Conservation (phyloP, 768 basidiomycete genomes). For the Termitomyces sp. region DNA sequence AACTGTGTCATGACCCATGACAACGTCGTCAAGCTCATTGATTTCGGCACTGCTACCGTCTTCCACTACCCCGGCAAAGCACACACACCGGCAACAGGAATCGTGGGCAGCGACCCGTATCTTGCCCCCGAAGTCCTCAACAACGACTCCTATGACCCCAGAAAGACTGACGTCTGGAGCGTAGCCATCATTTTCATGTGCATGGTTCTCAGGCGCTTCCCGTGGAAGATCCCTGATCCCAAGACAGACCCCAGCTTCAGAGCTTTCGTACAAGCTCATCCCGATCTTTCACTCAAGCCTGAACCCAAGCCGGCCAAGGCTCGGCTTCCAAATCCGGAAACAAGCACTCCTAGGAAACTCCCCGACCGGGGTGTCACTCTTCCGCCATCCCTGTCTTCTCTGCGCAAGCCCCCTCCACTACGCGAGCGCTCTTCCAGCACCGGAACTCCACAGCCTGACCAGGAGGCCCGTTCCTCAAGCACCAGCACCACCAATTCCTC, state of each 20-base stretch:
- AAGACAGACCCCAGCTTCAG: constrained; percentile 91
- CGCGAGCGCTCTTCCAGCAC: constrained; percentile 32
- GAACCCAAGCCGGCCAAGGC: constrained; percentile 27
- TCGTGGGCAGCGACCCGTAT: constrained; percentile 98
- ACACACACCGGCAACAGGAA: constrained; percentile 72
- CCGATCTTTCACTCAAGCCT: constrained; percentile 63
- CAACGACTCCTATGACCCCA: constrained; percentile 82
- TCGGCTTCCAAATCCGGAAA: constrained; percentile 7
- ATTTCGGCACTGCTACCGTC: constrained; percentile 99
- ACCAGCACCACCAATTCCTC: constrained; percentile 32
- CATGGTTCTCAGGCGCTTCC: constrained; percentile 96
- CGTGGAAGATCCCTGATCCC: constrained; percentile 97
- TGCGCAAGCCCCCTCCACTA: constrained; percentile 18
- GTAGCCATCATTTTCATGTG: constrained; percentile 99
- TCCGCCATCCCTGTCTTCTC: constrained; percentile 22
- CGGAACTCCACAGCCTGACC: constrained; percentile 17
- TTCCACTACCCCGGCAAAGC: constrained; percentile 97
- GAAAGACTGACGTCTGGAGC: constrained; percentile 98
- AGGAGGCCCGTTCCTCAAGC: constrained; percentile 27
- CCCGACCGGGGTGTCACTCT: constrained; percentile 31
- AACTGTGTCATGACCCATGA: constrained; percentile 98
- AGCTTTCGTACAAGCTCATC: constrained; percentile 89
- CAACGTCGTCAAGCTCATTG: constrained; percentile 97
- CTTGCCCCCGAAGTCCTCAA: constrained; percentile 93
- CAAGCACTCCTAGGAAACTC: constrained; percentile 8